Base-by-base conservation (phyloP, 2,329 filamentous ascomycete genomes). In the Paracamarosporium sp. region DNA sequence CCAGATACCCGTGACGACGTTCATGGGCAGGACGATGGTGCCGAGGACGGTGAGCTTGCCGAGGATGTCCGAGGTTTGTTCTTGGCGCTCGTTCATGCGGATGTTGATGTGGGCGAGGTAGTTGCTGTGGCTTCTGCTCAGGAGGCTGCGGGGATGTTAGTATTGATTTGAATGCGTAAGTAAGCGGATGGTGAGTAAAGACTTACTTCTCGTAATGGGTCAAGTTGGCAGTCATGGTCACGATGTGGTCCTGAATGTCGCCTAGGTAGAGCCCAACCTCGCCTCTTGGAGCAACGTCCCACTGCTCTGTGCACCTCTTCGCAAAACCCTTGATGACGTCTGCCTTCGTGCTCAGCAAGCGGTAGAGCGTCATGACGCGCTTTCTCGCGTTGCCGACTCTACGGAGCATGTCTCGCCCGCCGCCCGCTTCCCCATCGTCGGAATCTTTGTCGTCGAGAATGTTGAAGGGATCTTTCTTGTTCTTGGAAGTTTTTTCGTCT, bases 71-170 rank as follows among this genome's bases (percentile, higher is more conserved):
- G 93, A 92, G 1, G 95, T 99, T 79, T 96, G 89, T 76, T 99
- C 94, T 75, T 96, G 92, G 45, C 95, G 89, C 81, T 98, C 94
- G 77, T 97, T 97, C 94, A 98, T 98, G 70, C 93, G 88, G 69
- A 98, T 97, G 78, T 97, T 98, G 80, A 99, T 97, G 76, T 99
- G 95, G 0, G 95, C 95, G n/a, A 99, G 90, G 75, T 99, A 99
- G 75, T 98, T 99, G 72, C 88, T 91, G 72, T 99, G 95, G 12
- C 93, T 93, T 56, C 95, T 88, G 46, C 92, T 92, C 27, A 99
- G 84, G 48, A 99, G 91, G 71, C 92, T 95, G 64, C 3, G 15
- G 22, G 4, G 38, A 22, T 57, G 59, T 71, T 58, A 72, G 64
- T 44, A 51, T 31, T 31, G 15, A 36, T 35, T 6, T 17, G 20